Conservation (phyloP, 2,329 filamentous ascomycete genomes). For the Clonostachys solani region DNA sequence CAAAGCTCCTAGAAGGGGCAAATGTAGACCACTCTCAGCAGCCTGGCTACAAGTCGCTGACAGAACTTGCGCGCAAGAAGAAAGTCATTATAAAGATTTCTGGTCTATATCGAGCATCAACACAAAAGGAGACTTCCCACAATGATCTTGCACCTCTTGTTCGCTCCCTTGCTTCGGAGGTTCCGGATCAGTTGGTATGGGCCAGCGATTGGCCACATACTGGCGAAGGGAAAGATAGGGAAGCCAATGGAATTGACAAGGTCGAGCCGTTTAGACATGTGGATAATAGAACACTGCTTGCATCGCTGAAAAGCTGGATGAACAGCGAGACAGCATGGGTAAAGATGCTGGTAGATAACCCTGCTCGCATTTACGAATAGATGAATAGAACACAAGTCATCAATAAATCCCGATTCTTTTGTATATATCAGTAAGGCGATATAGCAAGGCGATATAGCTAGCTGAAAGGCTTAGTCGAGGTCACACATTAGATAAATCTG, state of each 20-base stretch:
- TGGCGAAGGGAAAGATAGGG: neutral
- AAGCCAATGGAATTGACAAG: neutral
- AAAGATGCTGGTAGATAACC: too few relatives aligned
- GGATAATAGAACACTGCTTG: neutral
- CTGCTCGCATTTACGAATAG: too few relatives aligned
- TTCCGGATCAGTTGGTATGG: neutral
- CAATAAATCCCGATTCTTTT: too few relatives aligned
- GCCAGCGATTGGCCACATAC: neutral
- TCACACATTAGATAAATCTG: too few relatives aligned
- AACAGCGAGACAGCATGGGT: too few relatives aligned
- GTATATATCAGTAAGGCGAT: too few relatives aligned
- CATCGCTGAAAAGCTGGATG: neutral
- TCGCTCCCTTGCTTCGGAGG: neutral
- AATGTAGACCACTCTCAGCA: neutral
- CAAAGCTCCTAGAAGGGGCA: neutral
- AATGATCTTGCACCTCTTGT: neutral
- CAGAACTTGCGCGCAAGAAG: neutral
- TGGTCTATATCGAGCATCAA: neutral
- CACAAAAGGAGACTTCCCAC: neutral
- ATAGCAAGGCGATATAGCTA: too few relatives aligned
- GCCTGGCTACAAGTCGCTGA: neutral
- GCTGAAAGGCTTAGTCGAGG: too few relatives aligned
- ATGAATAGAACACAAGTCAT: too few relatives aligned
- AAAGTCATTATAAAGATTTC: neutral
- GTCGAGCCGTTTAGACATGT: neutral